Evolutionary conservation across 2,329 filamentous ascomycete species (phyloP), one percentile per base, ranked within the genome.

Genomic region (Exophiala alcalophila): DNA sequence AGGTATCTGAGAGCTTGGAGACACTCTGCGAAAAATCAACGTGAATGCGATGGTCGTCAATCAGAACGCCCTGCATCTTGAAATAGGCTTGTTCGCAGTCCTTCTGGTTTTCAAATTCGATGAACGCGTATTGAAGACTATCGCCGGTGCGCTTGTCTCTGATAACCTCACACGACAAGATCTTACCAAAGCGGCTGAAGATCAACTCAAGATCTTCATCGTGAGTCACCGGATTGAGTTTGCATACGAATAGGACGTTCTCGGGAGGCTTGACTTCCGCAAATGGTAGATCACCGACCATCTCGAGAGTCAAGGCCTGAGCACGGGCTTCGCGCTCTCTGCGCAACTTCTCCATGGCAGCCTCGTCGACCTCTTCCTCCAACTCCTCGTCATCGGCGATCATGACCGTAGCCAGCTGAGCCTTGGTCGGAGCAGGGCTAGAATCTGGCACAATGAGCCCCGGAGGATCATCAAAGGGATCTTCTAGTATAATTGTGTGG

Each of bases 21-120:
- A 84, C 92, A 61, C 88, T 95, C 69, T 98, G 92, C 8, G 90
- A 96, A 66, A 98, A 98, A 67, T 98, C 92, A 42, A 98, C 92
- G 61, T 98, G 92, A 52, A 98, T 98, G 28, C 92, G 83, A 53
- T 95, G 86, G 58, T 98, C 92, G 59, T 98, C 92, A 53, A 98
- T 97, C 41, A 98, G 70, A 2, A 97, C 91, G 2, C 84, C 88
- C 64, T 98, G 89, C 92, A 98, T 98, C 69, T 98, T 98, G 71
- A 94, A 92, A 61, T 96, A 98, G 2, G 92, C 92, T 38, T 86
- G 81, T 67, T 98, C 92, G 63, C 92, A 97, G 39, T 91, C 86
- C 54, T 84, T 80, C 67, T 96, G 92, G 41, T 94, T 85, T 45
- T 91, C 86, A 58, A 91, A 98, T 63, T 98, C 92, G 59, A 98